Base-by-base conservation (phyloP, 495 filamentous ascomycete genomes). In the Pseudevernia furfuracea region DNA sequence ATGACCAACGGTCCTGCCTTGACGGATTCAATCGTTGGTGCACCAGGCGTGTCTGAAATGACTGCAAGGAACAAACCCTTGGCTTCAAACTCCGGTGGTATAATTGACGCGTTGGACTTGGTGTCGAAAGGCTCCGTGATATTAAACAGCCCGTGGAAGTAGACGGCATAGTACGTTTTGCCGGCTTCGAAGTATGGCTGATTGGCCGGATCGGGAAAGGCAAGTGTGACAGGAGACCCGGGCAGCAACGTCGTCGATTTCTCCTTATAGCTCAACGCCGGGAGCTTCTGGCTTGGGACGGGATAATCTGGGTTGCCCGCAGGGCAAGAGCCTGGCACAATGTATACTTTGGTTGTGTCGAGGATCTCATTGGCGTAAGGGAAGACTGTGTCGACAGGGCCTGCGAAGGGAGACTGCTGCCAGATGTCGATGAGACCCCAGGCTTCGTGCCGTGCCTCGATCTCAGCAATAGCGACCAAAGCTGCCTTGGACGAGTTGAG, bases 321-420 rank as follows among this genome's bases (percentile, higher is more conserved):
- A 10, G 80, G 80, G 66, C 80, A 84, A 70, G 74, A 78, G 1
- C 78, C 78, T 0, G 78, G 76, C 4, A 82, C 67, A 64, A 84
- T 72, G 70, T 79, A 80, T 28, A 58, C 66, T 64, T 76, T 78
- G n/a, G 80, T 84, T 32, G 69, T 73, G 62, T 82, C 77, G 34
- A 84, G 76, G 59, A 84, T 77, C 70, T 83, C 72, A 69, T 79
- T 81, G 30, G 81, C 79, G 66, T 82, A 83, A 0, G 81, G 81
- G 68, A 82, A 84, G 2, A 70, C 60, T 2, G 81, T 84, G 65
- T 84, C 81, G 10, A 70, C 46, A 3, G 81, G 78, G 4, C 81
- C 79, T 14, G 71, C 77, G 61, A 84, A 83, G 3, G 81, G 81
- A 60, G 76, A 73, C 1, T 64, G 61, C 21, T 77, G 71, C 79